Evolutionary conservation across 2,329 filamentous ascomycete species (phyloP).

Genomic region (Hypomyces rosellus): DNA sequence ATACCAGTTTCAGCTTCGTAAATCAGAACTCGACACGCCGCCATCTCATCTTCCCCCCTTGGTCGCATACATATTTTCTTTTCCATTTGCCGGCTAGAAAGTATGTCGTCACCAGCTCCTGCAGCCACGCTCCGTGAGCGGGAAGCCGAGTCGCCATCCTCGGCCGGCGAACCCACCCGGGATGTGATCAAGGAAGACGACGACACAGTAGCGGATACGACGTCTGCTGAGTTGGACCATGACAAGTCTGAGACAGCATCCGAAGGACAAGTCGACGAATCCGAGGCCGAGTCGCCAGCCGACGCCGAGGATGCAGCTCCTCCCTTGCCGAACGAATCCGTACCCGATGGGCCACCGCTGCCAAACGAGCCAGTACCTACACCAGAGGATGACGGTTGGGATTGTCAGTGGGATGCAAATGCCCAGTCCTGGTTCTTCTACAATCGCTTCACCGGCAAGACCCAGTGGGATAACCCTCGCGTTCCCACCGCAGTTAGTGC

Average conservation of each 20-base stretch:
- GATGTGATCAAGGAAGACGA: slow-evolving; percentile 14
- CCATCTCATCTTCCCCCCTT: neutral
- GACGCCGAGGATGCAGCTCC: slow-evolving; percentile 19
- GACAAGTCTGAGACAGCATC: slow-evolving; percentile 3
- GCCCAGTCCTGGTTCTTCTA: slow-evolving; percentile 73
- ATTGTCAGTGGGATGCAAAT: slow-evolving; percentile 66
- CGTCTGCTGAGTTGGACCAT: slow-evolving; percentile 4
- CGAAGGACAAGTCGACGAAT: slow-evolving; percentile 4
- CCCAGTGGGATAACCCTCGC: slow-evolving; percentile 84
- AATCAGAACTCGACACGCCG: neutral
- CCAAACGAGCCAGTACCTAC: slow-evolving; percentile 38
- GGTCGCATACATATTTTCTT: neutral
- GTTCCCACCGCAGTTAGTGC: slow-evolving; percentile 44
- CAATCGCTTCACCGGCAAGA: slow-evolving; percentile 69
- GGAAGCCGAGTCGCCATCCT: slow-evolving; percentile 10
- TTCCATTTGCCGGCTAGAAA: neutral
- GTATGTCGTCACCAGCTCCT: slow-evolving; percentile 9
- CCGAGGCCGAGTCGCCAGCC: slow-evolving; percentile 9
- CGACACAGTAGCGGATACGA: slow-evolving; percentile 16
- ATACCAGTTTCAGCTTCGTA: slow-evolving; percentile 16
- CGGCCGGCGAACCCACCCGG: slow-evolving; percentile 9
- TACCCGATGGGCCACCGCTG: slow-evolving; percentile 30
- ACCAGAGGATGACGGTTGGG: slow-evolving; percentile 71
- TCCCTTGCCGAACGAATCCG: slow-evolving; percentile 31
- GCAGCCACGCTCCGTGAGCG: slow-evolving; percentile 2